Conservation (phyloP, 2,329 filamentous ascomycete species). For the Cordyceps fumosorosea region DNA sequence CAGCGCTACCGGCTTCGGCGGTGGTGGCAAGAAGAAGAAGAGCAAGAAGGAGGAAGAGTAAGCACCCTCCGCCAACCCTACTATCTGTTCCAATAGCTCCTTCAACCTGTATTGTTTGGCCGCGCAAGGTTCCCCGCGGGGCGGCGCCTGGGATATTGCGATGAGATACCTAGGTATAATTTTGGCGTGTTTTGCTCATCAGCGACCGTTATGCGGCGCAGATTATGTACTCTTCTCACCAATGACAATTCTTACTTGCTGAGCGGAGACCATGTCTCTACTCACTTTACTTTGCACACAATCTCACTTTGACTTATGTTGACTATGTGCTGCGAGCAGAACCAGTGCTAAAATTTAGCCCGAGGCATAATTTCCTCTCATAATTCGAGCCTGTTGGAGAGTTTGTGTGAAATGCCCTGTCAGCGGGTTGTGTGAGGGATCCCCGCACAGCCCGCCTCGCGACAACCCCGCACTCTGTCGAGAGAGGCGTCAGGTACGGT, state of each 20-base stretch:
- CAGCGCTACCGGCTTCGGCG: slow-evolving; percentile 39
- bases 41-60: slow-evolving; percentile 48
- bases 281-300: neutral
- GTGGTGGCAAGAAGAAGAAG: slow-evolving; percentile 56
- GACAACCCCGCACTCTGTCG: neutral
- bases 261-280: slow-evolving; percentile 5
- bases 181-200: slow-evolving; percentile 25
- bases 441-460: neutral
- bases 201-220: slow-evolving; percentile 23
- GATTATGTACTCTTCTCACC: slow-evolving; percentile 22
- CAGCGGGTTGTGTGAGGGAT: neutral
- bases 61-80: slow-evolving; percentile 19
- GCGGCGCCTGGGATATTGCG: slow-evolving; percentile 37
- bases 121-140: slow-evolving; percentile 34
- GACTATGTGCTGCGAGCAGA: neutral
- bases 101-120: slow-evolving; percentile 31
- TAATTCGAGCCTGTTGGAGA: neutral
- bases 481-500: neutral
- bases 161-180: slow-evolving; percentile 30
- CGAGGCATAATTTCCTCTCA: neutral
- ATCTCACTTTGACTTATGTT: neutral
- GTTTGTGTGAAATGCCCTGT: neutral
- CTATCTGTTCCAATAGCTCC: slow-evolving; percentile 36
- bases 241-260: slow-evolving; percentile 15
- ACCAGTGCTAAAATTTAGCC: accelerated